Evolutionary conservation across 495 filamentous ascomycete species (phyloP).

Genomic region (Viridothelium virens): DNA sequence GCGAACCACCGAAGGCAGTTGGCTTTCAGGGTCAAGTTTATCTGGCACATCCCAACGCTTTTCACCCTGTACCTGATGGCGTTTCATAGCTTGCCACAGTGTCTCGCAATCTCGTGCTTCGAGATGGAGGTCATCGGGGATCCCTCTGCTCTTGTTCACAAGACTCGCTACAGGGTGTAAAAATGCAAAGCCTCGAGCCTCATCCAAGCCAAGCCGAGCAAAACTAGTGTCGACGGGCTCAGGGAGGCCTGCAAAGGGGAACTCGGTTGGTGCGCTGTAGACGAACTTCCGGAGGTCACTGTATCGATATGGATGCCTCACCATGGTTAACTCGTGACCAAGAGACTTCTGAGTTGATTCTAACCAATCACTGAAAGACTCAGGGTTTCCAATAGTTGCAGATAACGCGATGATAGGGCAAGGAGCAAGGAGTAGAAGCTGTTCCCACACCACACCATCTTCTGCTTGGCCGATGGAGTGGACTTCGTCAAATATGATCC

Average conservation of each 20-base stretch:
- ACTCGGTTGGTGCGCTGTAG: slow-evolving; percentile 45
- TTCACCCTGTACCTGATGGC: slow-evolving; percentile 38
- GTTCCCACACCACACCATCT: slow-evolving; percentile 75
- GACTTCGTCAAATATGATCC: slow-evolving; percentile 81
- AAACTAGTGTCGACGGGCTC: slow-evolving; percentile 31
- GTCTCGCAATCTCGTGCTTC: slow-evolving; percentile 63
- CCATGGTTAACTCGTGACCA: slow-evolving; percentile 53
- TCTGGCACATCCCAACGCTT: slow-evolving; percentile 39
- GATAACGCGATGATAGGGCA: slow-evolving; percentile 76
- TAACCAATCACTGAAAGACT: slow-evolving; percentile 63
- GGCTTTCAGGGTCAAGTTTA: slow-evolving; percentile 42
- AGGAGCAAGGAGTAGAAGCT: slow-evolving; percentile 62
- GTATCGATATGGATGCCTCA: slow-evolving; percentile 58
- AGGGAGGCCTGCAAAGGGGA: slow-evolving; percentile 52
- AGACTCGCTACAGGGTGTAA: slow-evolving; percentile 63
- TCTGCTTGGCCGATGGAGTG: slow-evolving; percentile 71
- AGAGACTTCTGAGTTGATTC: slow-evolving; percentile 48
- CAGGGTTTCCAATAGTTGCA: slow-evolving; percentile 70
- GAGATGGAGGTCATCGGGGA: slow-evolving; percentile 56
- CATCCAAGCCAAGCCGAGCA: slow-evolving; percentile 46
- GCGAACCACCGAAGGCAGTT: slow-evolving; percentile 38
- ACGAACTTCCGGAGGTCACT: slow-evolving; percentile 67
- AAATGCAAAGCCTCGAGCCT: slow-evolving; percentile 44
- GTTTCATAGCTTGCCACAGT: slow-evolving; percentile 55
- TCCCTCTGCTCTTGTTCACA: slow-evolving; percentile 48